Conservation (phyloP, 1,284 basidiomycete genomes). For the Fistulina hepatica region DNA sequence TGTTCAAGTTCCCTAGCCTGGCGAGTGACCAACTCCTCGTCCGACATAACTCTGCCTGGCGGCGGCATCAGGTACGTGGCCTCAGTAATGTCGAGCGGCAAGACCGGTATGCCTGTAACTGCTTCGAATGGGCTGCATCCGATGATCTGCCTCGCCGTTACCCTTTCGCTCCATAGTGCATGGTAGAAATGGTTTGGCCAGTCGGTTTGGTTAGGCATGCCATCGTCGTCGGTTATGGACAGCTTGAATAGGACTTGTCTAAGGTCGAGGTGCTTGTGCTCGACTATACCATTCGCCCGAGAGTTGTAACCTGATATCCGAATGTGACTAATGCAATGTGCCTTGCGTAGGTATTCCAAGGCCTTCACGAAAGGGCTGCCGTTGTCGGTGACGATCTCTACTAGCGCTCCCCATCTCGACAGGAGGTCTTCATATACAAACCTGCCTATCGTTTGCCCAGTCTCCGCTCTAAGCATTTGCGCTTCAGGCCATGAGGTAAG, state of each 20-base stretch:
- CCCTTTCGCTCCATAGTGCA: slow-evolving; percentile 20
- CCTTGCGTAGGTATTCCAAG: slow-evolving; percentile 17
- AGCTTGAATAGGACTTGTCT: slow-evolving; percentile 29
- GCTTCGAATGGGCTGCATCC: slow-evolving; percentile 17
- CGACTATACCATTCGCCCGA: slow-evolving; percentile 28
- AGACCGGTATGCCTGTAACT: slow-evolving; percentile 12
- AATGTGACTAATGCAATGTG: slow-evolving; percentile 30
- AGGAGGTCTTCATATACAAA: slow-evolving; percentile 20
- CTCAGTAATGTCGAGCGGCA: slow-evolving; percentile 17
- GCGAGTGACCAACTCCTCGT: slow-evolving; percentile 4
- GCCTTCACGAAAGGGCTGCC: slow-evolving; percentile 26
- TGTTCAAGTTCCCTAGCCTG: slow-evolving; percentile 4
- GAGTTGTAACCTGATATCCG: slow-evolving; percentile 36
- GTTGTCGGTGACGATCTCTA: slow-evolving; percentile 25
- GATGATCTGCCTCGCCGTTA: slow-evolving; percentile 13
- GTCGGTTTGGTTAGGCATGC: slow-evolving; percentile 12
- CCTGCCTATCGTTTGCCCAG: slow-evolving; percentile 12
- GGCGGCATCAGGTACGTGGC: slow-evolving; percentile 7
- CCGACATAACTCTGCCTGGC: slow-evolving; percentile 18
- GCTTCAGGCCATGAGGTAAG: slow-evolving; percentile 20
- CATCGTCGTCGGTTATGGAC: slow-evolving; percentile 21
- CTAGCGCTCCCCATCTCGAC: slow-evolving; percentile 16
- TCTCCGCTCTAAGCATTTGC: slow-evolving; percentile 14
- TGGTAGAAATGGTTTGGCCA: slow-evolving; percentile 5
- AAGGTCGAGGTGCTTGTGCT: slow-evolving; percentile 27